A percentile compares a stretch with the other conserved stretches of the same genome.
phyloP scores from a whole-genome alignment of 305 asterid genomes.

The Striga hermonthica region DNA sequence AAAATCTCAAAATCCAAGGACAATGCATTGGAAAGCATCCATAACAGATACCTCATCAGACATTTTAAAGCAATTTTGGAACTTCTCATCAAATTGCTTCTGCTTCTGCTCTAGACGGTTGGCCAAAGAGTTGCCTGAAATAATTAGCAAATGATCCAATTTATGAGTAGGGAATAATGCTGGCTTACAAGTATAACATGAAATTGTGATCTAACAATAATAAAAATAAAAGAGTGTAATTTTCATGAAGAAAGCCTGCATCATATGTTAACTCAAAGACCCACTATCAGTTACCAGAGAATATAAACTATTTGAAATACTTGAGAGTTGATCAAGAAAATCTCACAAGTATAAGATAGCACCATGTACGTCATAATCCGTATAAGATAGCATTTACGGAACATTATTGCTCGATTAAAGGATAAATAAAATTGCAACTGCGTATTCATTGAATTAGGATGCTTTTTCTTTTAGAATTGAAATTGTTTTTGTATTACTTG shows the following conservation, averaged over 20 bases:
- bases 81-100: slow-evolving; percentile 66
- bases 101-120: slow-evolving; percentile 63
- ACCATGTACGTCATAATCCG: not conserved
- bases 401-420: slow-evolving; percentile 10
- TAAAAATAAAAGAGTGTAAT: not conserved
- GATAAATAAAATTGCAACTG: slow-evolving; percentile 3
- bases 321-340: slow-evolving; percentile 18
- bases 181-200: slow-evolving; percentile 19
- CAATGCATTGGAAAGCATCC: slow-evolving; percentile 18
- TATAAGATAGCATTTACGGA: slow-evolving; percentile 10
- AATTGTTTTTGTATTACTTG: not conserved
- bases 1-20: slow-evolving; percentile 17
- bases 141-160: slow-evolving; percentile 29
- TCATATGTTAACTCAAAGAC: slow-evolving; percentile 7
- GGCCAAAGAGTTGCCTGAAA: slow-evolving; percentile 66
- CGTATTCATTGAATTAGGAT: not conserved
- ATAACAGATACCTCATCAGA: slow-evolving; percentile 58
- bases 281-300: slow-evolving; percentile 6
- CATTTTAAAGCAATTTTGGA: slow-evolving; percentile 56
- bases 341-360: slow-evolving; percentile 1
- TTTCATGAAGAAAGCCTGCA: not conserved
- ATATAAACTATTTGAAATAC: slow-evolving; percentile 22
- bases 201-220: slow-evolving; percentile 1
- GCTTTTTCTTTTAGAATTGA: not conserved
- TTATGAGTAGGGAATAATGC: slow-evolving; percentile 24